Conservation (phyloP, 306 rosid genomes). For the Lithocarpus polystachyus region DNA sequence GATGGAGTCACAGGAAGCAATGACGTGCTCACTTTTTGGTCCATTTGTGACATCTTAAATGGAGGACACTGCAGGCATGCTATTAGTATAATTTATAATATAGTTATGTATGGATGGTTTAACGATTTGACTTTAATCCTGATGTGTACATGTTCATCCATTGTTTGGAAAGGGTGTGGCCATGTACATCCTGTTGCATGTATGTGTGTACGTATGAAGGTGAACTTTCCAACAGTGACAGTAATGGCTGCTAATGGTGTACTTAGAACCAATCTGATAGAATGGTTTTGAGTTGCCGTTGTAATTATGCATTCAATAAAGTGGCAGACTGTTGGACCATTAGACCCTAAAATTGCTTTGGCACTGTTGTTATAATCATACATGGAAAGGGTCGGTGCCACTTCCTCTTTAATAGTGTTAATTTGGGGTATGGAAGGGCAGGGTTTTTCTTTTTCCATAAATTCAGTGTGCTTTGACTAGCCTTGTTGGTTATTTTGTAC, state of each 20-base stretch:
- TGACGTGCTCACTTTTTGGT: conserved; percentile 80
- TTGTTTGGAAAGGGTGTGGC: not conserved
- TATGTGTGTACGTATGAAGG: not conserved
- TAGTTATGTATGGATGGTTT: not conserved
- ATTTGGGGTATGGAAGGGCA: not conserved
- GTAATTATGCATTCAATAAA: not conserved
- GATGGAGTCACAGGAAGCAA: conserved; percentile 41
- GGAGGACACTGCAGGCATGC: conserved; percentile 89
- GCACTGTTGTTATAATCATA: not conserved
- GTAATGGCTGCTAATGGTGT: not conserved
- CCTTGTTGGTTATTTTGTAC: not conserved
- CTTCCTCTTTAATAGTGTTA: too few relatives aligned
- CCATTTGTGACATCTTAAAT: conserved; percentile 86
- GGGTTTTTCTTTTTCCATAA: not conserved
- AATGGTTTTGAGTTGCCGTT: conserved; percentile 7
- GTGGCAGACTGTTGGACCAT: not conserved
- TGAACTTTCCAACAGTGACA: not conserved
- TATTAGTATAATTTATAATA: not conserved
- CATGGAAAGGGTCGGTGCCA: not conserved
- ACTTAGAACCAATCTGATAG: conserved; percentile 1
- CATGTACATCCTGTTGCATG: not conserved
- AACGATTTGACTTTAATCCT: not conserved
- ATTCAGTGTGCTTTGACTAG: not conserved
- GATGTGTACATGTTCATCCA: not conserved
- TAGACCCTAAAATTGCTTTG: not conserved